Conservation (phyloP, 2,329 filamentous ascomycete genomes). For the Claviceps quebecensis region DNA sequence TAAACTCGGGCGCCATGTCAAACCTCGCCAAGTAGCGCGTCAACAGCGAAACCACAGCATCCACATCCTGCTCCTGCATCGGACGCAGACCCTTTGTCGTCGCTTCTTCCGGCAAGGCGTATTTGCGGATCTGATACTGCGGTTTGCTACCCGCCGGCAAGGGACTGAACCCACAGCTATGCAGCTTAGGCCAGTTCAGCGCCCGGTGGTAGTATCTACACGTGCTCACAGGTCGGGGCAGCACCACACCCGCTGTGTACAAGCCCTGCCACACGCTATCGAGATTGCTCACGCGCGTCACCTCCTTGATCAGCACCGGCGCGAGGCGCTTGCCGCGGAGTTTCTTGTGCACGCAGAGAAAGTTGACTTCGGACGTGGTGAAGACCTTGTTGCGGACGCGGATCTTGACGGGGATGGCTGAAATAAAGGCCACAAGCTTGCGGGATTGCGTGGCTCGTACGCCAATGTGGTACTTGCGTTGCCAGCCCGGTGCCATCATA, state of each 20-base stretch:
- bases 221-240: conserved; percentile 83
- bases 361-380: conserved; percentile 86
- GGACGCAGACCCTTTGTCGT: conserved; percentile 60
- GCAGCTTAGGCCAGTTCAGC: conserved; percentile 90
- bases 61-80: conserved; percentile 68
- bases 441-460: conserved; percentile 71
- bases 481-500: conserved; percentile 88
- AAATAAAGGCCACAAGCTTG: conserved; percentile 91
- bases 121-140: conserved; percentile 72
- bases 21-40: conserved; percentile 66
- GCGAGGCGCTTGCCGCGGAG: conserved; percentile 83
- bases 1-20: conserved; percentile 73
- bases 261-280: conserved; percentile 85
- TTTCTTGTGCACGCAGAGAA: conserved; percentile 97
- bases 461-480: conserved; percentile 86
- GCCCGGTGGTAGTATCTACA: conserved; percentile 92
- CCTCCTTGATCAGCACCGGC: conserved; percentile 92
- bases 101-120: conserved; percentile 63
- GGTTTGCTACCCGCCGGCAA: conserved; percentile 74
- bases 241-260: conserved; percentile 82
- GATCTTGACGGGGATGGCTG: conserved; percentile 74
- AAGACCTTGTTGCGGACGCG: conserved; percentile 65
- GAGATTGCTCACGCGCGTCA: conserved; percentile 82
- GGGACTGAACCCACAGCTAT: conserved; percentile 87
- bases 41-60: conserved; percentile 60